Base-by-base conservation (phyloP, 371 early-diverging fungal species). In the Parasitella parasitica region DNA sequence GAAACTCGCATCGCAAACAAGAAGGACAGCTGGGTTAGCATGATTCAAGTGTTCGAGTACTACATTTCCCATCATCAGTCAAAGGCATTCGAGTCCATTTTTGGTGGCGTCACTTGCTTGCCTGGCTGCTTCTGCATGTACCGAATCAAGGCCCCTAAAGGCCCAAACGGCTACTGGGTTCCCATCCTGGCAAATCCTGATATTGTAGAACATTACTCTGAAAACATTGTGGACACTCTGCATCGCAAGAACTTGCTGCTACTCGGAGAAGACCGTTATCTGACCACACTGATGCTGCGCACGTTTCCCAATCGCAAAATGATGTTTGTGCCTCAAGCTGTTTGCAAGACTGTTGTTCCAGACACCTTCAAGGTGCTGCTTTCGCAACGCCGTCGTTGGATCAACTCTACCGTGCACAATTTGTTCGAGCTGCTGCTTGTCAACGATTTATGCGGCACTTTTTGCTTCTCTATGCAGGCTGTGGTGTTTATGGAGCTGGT, bases 51-150 rank as follows among this genome's bases (percentile, higher is more conserved):
- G 6, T 61, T 66, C 57, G 61, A 66, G 38, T 61, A 66, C 18
- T 65, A 46, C 36, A 95, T 96, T 35, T 91, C 91, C 12, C 98
- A 98, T 74, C 96, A 97, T 72, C 87, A 95, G 34, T 86, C 85
- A 41, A 96, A 97, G 77, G 91, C 92, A 2, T 97, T 97, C 73
- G 98, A 98, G 75, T 90, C 91, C 13, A 90, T 98, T 43, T 98
- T 98, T 83, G 98, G 98, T 59, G 93, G 93, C 78, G 97, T 98
- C 32, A 97, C 96, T 20, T 98, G 98, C 81, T 80, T 98, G 28
- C 97, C 96, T 4, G 96, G 97, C 52, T 97, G 96, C 69, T 97
- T 97, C 77, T 90, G 95, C 71, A 94, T 92, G 91, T 96, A 96
- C 72, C 87, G 95, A 30, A 89, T 96, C 63, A 93, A 94, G 70